Conservation (phyloP, 805 yeast genomes). For the Brettanomyces sp. region DNA sequence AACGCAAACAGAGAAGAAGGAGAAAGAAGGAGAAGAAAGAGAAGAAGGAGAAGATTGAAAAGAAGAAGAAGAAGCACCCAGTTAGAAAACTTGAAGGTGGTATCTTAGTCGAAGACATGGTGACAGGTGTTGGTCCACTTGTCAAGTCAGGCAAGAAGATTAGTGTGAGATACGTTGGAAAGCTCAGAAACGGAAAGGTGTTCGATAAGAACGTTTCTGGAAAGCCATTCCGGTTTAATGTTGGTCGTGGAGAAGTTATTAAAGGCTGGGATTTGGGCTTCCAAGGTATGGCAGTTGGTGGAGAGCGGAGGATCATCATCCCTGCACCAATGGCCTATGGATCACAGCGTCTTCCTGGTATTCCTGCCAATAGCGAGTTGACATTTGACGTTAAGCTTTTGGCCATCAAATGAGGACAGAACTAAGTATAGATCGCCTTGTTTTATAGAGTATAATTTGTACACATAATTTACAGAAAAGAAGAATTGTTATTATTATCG, state of each 20-base stretch:
- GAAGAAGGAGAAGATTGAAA: conserved; percentile 16
- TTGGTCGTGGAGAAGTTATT: conserved; percentile 97
- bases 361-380: conserved; percentile 94
- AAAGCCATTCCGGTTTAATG: conserved; percentile 83
- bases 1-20: conserved; percentile 31
- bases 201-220: conserved; percentile 97
- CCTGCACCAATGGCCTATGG: conserved; percentile 98
- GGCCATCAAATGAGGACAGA: conserved; percentile 55
- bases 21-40: conserved; percentile 8
- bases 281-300: conserved; percentile 97
- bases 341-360: conserved; percentile 86
- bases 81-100: conserved; percentile 87
- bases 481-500: background rate
- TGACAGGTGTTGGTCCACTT: conserved; percentile 75
- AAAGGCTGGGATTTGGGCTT: conserved; percentile 99
- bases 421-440: background rate
- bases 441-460: background rate
- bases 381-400: conserved; percentile 94
- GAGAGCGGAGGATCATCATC: conserved; percentile 94
- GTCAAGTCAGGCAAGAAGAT: conserved; percentile 87
- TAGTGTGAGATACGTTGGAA: conserved; percentile 96
- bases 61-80: conserved; percentile 43
- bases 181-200: conserved; percentile 90
- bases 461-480: background rate
- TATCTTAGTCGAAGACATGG: conserved; percentile 86